Percentiles rank a stretch among this genome's conserved stretches.
Conservation (phyloP, 345 rosid species). For the Melaleuca quinquenervia region DNA sequence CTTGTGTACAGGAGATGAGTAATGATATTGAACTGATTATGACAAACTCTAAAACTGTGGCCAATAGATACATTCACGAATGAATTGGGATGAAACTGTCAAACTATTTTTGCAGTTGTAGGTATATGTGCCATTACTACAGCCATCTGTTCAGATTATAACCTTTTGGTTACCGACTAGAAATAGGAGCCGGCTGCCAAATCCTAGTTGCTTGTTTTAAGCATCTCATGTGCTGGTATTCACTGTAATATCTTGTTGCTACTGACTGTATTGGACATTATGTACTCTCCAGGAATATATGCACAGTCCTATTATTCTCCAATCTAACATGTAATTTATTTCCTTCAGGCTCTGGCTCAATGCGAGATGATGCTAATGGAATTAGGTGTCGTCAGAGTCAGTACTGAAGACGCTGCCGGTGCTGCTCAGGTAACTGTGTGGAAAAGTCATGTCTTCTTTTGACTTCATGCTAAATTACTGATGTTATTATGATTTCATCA, state of each 20-base stretch:
- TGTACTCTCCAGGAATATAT: not conserved
- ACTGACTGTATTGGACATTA: not conserved
- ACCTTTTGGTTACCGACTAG: not conserved
- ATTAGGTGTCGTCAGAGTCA: constrained; percentile 47
- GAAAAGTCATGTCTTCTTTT: not conserved
- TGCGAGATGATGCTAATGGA: constrained; percentile 55
- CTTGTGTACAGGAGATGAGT: not conserved
- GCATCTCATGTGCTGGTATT: not conserved
- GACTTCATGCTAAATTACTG: not conserved
- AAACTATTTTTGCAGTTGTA: not conserved
- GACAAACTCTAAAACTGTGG: not conserved
- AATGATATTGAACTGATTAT: not conserved
- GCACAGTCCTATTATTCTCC: not conserved
- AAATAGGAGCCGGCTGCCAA: not conserved
- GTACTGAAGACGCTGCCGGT: constrained; percentile 66
- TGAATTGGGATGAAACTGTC: not conserved
- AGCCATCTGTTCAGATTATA: not conserved
- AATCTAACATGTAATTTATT: not conserved
- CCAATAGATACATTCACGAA: not conserved
- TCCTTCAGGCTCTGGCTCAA: constrained; percentile 67
- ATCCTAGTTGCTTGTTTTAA: not conserved
- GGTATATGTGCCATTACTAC: not conserved
- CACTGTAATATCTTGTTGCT: not conserved
- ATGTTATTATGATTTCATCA: not conserved
- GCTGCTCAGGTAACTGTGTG: constrained; percentile 63